Evolutionary conservation across 257 asterid genomes (phyloP).

Genomic region (Gynochthodes officinalis): DNA sequence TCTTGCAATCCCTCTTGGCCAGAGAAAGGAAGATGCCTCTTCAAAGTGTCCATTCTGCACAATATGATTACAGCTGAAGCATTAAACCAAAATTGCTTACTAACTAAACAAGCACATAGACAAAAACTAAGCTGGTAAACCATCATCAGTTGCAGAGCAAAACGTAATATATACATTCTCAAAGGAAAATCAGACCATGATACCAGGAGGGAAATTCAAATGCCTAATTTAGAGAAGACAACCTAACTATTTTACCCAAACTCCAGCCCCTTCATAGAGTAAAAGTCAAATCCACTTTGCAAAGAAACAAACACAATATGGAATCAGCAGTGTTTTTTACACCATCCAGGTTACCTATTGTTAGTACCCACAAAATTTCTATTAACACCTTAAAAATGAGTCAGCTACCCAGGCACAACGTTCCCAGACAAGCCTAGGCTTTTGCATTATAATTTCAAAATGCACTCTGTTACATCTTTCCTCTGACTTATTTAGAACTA

Average conservation of each 20-base stretch:
- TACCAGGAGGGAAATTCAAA: not conserved
- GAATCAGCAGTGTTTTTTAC: not conserved
- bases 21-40: conserved; percentile 84
- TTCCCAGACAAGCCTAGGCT: not conserved
- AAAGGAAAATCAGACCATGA: too few relatives aligned
- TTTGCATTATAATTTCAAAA: not conserved
- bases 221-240: not conserved
- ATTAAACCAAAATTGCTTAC: conserved; percentile 9
- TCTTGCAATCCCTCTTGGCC: conserved; percentile 77
- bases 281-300: not conserved
- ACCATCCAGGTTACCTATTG: too few relatives aligned
- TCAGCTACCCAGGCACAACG: too few relatives aligned
- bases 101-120: conserved; percentile 6
- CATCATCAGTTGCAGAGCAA: not conserved
- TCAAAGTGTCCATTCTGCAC: conserved; percentile 81
- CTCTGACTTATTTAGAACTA: not conserved
- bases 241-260: not conserved
- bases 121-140: not conserved
- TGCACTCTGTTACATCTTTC: not conserved
- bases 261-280: not conserved
- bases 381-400: too few relatives aligned
- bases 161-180: not conserved
- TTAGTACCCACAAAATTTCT: too few relatives aligned
- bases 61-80: conserved; percentile 9
- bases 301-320: not conserved